Evolutionary conservation across 2,329 filamentous ascomycete genomes (phyloP).

Genomic region (Colletotrichum cereale): DNA sequence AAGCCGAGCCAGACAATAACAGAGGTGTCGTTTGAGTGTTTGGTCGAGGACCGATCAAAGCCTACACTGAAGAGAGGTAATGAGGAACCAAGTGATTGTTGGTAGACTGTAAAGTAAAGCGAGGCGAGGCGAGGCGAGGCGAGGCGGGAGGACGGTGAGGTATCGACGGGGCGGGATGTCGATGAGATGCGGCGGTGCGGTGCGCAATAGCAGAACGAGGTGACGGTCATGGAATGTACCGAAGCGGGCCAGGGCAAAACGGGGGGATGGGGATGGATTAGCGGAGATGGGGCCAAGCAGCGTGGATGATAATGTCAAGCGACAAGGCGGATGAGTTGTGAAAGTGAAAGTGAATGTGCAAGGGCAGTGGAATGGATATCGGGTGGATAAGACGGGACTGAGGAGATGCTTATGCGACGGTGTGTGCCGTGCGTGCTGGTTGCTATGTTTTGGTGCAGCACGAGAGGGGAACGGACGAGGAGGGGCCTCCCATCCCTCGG

Average conservation of each 20-base stretch:
- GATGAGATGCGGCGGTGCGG: constrained; percentile 38
- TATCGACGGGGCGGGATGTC: constrained; percentile 31
- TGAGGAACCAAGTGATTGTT: not conserved
- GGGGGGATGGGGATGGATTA: constrained; percentile 28
- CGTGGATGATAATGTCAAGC: constrained; percentile 21
- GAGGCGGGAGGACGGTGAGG: constrained; percentile 9
- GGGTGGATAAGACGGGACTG: constrained; percentile 16
- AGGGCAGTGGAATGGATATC: constrained; percentile 12
- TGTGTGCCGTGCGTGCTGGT: constrained; percentile 16
- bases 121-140: constrained; percentile 13
- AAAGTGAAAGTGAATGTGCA: constrained; percentile 29
- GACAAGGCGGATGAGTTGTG: constrained; percentile 30
- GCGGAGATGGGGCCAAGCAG: constrained; percentile 28
- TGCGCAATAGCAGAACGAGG: constrained; percentile 18
- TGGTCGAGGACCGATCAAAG: constrained; percentile 2
- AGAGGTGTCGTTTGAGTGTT: not conserved
- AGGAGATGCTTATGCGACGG: constrained; percentile 25
- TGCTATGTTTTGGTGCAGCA: constrained; percentile 10
- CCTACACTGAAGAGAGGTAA: not conserved
- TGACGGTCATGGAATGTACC: constrained; percentile 38
- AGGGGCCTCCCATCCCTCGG: not conserved
- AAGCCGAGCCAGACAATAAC: constrained; percentile 12
- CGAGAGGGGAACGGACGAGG: not conserved
- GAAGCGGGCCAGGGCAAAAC: constrained; percentile 33
- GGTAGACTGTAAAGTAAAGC: not conserved